Evolutionary conservation across 2,329 filamentous ascomycete genomes (phyloP), one percentile per base, ranked within the genome.

Genomic region (Colletotrichum agaves): DNA sequence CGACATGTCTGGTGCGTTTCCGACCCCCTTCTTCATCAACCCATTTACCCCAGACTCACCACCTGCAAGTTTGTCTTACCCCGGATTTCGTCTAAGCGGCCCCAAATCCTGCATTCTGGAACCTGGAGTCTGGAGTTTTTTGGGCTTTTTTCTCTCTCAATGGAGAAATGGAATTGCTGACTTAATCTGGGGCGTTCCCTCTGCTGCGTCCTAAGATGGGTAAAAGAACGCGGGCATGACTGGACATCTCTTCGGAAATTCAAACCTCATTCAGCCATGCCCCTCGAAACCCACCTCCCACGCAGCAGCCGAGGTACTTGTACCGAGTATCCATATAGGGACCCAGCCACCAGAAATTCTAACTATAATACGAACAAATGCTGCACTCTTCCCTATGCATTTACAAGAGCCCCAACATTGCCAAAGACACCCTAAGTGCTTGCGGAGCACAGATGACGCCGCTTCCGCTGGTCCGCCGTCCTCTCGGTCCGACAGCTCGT

Each of bases 1-100:
- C 60, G 52, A 58, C 63, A 67, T 58, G 59, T 58, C 52, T 63
- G 60, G 52, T 67, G 46, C 37, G 59, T 55, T 4, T 55, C 19
- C 6, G 27, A 49, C 49, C 46, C 31, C 46, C 37, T 53, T 53
- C 10, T 63, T 15, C 55, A 17, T 27, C 21, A 13, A 11, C 19
- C 31, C 35, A 17, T 19, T 43, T 66, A 52, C 63, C 63, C 63
- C 63, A 41, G 63, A 47, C 53, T 47, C 19, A 31, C 44, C 35
- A 27, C 21, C 35, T 27, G 12, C 50, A 17, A 47, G 44, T 46
- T 12, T 37, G 19, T 11, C 31, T 35, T 46, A 35, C 50, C 63
- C 63, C 63, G 21, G 50, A 50, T 66, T 62, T 44, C 44, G 44
- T 41, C 13, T 39, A 49, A 60, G 37, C 19, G 44, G 55, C 52